A percentile compares a stretch with the other conserved stretches of the same genome.
Evolutionary conservation across 805 yeast species (phyloP).

Genomic region (Candida michaelii): DNA sequence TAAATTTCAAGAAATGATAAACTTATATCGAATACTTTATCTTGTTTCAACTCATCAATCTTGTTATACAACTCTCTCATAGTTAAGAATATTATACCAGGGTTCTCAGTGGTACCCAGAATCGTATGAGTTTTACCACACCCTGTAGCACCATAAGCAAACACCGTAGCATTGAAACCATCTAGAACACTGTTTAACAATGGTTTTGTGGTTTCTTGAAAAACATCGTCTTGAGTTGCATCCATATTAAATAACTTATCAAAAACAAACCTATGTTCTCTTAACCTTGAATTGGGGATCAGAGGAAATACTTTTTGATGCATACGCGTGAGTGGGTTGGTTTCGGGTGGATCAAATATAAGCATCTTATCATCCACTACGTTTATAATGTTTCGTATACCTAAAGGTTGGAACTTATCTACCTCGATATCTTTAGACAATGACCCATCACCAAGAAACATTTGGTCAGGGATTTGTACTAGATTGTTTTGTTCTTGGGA

Average conservation of each 20-base stretch:
- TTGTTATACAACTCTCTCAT: constrained; percentile 70
- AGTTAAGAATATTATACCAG: constrained; percentile 79
- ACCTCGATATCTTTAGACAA: constrained; percentile 19
- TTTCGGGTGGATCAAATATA: constrained; percentile 80
- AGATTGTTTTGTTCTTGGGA: constrained; percentile 50
- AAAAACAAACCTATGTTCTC: constrained; percentile 80
- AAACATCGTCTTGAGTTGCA: constrained; percentile 68
- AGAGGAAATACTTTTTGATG: constrained; percentile 44
- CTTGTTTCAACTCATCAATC: constrained; percentile 57
- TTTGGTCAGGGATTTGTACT: constrained; percentile 36
- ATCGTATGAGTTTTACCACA: constrained; percentile 97
- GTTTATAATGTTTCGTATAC: constrained; percentile 67
- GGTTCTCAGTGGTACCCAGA: constrained; percentile 67
- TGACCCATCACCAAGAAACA: constrained; percentile 58
- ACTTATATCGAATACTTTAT: constrained; percentile 57
- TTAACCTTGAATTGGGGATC: constrained; percentile 43
- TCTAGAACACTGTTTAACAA: constrained; percentile 72
- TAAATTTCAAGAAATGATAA: constrained; percentile 84
- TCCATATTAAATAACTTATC: constrained; percentile 73
- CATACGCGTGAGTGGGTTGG: constrained; percentile 57
- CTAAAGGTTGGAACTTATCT: constrained; percentile 36
- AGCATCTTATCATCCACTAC: constrained; percentile 85
- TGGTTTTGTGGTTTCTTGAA: constrained; percentile 64
- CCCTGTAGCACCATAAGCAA: constrained; percentile 97
- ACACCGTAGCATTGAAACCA: constrained; percentile 87